Percentiles rank a stretch among this genome's conserved stretches.
Evolutionary conservation across 108 stramenopile genomes (phyloP).

Genomic region (Nitzschia sp.): DNA sequence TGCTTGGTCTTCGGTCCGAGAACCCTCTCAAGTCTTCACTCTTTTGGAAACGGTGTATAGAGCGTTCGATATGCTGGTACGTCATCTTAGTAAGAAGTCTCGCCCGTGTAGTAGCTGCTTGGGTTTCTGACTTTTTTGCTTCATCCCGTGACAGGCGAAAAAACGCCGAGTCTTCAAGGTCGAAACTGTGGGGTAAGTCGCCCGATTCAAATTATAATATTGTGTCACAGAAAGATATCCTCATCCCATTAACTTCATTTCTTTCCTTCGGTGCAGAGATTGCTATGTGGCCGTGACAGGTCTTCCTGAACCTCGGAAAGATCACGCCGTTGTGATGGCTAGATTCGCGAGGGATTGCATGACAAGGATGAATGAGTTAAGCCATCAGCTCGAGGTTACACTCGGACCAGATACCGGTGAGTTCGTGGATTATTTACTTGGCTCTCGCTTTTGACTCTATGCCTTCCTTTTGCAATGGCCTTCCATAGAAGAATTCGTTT

Average conservation of each 20-base stretch:
- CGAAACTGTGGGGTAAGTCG: conserved; percentile 37
- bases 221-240: too few species aligned
- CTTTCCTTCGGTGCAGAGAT: conserved; percentile 44
- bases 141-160: too few species aligned
- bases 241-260: too few species aligned
- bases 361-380: conserved; percentile 38
- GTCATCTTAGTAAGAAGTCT: too few species aligned
- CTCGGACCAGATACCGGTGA: conserved; percentile 42
- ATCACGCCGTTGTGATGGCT: conserved; percentile 57
- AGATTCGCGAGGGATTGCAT: conserved; percentile 56
- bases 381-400: conserved; percentile 16
- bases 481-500: too few species aligned
- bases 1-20: conserved; percentile 49
- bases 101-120: too few species aligned
- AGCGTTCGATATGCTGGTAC: conserved; percentile 55
- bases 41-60: conserved; percentile 59
- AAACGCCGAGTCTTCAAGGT: conserved; percentile 57
- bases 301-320: conserved; percentile 51
- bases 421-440: too few species aligned
- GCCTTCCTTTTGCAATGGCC: too few species aligned
- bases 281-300: conserved; percentile 69
- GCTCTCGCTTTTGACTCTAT: too few species aligned
- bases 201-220: too few species aligned
- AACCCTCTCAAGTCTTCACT: conserved; percentile 59
- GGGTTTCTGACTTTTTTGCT: too few species aligned